Base-by-base conservation (phyloP, 495 filamentous ascomycete genomes). In the Talaromyces stipitatus region DNA sequence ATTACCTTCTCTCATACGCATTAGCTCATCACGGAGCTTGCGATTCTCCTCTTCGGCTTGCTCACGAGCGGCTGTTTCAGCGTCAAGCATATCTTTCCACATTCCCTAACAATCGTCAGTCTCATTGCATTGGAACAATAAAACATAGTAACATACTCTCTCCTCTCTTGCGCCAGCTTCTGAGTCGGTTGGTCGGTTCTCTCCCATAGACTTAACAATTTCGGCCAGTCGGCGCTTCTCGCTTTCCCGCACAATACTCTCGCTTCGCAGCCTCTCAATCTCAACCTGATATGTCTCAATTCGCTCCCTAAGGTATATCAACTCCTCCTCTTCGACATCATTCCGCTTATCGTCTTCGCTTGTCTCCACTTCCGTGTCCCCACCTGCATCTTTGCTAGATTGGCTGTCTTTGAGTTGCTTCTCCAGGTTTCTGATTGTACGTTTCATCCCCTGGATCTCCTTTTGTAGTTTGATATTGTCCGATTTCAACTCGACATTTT, bases 401-500 rank as follows among this genome's bases (percentile, higher is more conserved):
- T 75, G 69, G 56, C 84, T 83, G 47, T 91, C 87, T 60, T 91
- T 86, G 16, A 92, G 61, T 58, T 87, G 87, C 63, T 91, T 90
- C 64, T 97, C 92, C 16, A 97, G 68, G 55, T 96, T 89, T 57
- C 89, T 86, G 41, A 95, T 78, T 50, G 85, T 85, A 53, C 87
- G 80, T 36, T 88, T 85, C 43, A 97, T 68, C 14, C 82, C 74
- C 64, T 92, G 92, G 54, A 89, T 92, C 50, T 97, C 95, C 54
- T 95, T 87, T 66, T 92, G 89, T 28, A 89, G 79, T 50, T 92
- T 88, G 10, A 92, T 82, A 57, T 96, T 83, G 50, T 89, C 86
- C 2, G 92, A 95, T 66, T 92, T 92, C 55, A 97, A 78, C 68
- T 97, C 92, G 12, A 97, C 91, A 69, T 96, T 98, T 72, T 97